Conservation (phyloP, 441 rosid genomes). For the Breynia disticha region DNA sequence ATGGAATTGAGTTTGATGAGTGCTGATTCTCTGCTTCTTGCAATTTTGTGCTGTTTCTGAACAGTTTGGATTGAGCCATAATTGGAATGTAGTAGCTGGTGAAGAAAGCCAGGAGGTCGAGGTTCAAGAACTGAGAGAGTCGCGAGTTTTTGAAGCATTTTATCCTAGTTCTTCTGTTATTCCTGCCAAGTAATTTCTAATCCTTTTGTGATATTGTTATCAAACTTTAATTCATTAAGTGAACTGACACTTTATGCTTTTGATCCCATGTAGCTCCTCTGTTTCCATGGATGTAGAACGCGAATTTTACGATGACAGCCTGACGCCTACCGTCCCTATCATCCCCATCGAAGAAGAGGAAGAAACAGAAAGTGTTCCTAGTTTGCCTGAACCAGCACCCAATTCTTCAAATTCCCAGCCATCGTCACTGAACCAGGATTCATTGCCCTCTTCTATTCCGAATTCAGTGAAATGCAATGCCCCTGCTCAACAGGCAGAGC, state of each 20-base stretch:
- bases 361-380: slow-evolving; percentile 18
- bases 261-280: slow-evolving; percentile 30
- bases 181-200: slow-evolving; percentile 43
- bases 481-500: slow-evolving; percentile 7
- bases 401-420: slow-evolving; percentile 2
- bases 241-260: slow-evolving; percentile 2
- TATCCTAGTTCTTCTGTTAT: slow-evolving; percentile 75
- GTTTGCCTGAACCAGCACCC: slow-evolving; percentile 10
- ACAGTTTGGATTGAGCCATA: slow-evolving; percentile 40
- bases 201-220: neutral
- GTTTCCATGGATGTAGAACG: slow-evolving; percentile 28
- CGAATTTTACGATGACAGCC: slow-evolving; percentile 39
- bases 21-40: neutral
- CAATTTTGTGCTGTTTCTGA: neutral
- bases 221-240: neutral
- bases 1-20: neutral
- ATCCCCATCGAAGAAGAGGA: slow-evolving; percentile 49
- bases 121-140: slow-evolving; percentile 54
- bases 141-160: slow-evolving; percentile 74
- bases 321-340: slow-evolving; percentile 43
- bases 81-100: slow-evolving; percentile 72
- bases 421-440: slow-evolving; percentile 9
- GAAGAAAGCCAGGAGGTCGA: slow-evolving; percentile 71
- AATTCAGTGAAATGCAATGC: slow-evolving; percentile 2
- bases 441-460: slow-evolving; percentile 11